Evolutionary conservation across 495 filamentous ascomycete genomes (phyloP).

Genomic region (Lasiosphaeriaceae sp.): DNA sequence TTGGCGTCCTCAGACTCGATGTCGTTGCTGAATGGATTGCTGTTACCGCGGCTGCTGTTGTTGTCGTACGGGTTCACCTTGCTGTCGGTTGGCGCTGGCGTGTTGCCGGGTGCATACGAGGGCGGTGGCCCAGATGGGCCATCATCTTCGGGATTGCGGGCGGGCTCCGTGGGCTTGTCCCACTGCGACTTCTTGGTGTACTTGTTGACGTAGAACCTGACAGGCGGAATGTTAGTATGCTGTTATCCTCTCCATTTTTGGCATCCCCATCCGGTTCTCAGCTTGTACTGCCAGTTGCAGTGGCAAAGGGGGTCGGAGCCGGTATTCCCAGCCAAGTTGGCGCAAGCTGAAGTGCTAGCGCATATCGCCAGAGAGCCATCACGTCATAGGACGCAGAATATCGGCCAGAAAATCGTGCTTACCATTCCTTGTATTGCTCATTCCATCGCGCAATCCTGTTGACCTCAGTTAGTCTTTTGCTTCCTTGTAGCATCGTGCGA

Average conservation of each 20-base stretch:
- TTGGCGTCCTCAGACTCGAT: conserved; percentile 61
- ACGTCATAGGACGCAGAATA: not conserved
- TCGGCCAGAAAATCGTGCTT: conserved; percentile 22
- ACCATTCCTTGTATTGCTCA: conserved; percentile 76
- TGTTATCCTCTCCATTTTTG: not conserved
- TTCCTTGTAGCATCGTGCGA: not conserved
- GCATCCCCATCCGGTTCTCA: not conserved
- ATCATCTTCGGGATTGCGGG: conserved; percentile 40
- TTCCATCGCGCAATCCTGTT: conserved; percentile 66
- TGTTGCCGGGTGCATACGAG: conserved; percentile 51
- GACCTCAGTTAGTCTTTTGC: not conserved
- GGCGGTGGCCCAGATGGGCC: conserved; percentile 58
- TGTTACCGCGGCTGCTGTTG: conserved; percentile 8
- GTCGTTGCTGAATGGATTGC: conserved; percentile 22
- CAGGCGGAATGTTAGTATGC: not conserved
- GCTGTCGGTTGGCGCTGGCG: conserved; percentile 47
- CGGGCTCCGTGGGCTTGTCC: conserved; percentile 67
- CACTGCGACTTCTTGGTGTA: conserved; percentile 84
- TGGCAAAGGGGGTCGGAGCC: no score
- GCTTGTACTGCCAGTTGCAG: no score
- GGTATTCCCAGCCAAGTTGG: no score
- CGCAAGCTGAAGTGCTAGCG: no score
- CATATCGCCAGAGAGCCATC: not conserved
- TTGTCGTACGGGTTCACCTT: conserved; percentile 62
- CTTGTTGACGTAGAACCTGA: conserved; percentile 84